Conservation (phyloP, 495 filamentous ascomycete species). For the Parachaetomium inaequale region DNA sequence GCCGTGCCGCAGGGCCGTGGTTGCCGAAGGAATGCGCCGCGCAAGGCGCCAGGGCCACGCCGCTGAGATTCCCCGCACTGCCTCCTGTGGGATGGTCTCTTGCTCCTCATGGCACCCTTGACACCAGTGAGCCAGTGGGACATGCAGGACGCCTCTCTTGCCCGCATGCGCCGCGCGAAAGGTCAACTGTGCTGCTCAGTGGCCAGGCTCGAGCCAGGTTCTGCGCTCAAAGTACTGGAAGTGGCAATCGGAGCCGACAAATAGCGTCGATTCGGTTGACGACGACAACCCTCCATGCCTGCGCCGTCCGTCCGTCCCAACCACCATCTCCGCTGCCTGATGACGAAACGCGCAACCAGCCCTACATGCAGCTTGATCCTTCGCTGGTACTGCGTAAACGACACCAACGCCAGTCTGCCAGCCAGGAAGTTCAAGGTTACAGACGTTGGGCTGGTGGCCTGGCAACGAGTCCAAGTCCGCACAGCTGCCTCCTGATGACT, state of each 20-base stretch:
- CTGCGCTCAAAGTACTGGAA: not conserved
- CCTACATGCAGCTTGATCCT: conserved; percentile 10
- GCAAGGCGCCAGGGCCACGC: conserved; percentile 7
- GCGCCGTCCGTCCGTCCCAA: not conserved
- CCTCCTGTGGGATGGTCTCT: conserved; percentile 6
- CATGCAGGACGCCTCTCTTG: not conserved
- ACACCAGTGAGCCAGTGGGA: conserved; percentile 3
- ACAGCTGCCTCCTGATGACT: no score
- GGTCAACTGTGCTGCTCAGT: not conserved
- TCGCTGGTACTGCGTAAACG: not conserved
- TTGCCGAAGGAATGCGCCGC: conserved; percentile 18
- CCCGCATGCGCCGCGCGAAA: not conserved
- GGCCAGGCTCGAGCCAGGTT: not conserved
- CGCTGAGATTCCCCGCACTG: conserved; percentile 8
- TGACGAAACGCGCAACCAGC: conserved; percentile 8
- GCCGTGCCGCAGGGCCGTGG: conserved; percentile 22
- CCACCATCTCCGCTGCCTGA: conserved; percentile 5
- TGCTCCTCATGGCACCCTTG: conserved; percentile 16
- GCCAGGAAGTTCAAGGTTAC: not conserved
- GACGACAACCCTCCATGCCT: not conserved
- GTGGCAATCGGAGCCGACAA: conserved; percentile 5
- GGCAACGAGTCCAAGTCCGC: not conserved
- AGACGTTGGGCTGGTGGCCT: not conserved
- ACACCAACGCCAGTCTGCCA: not conserved
- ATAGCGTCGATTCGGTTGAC: conserved; percentile 7